phyloP scores from a whole-genome alignment of 495 filamentous ascomycete species.

The Aspergillus carlsbadensis region DNA sequence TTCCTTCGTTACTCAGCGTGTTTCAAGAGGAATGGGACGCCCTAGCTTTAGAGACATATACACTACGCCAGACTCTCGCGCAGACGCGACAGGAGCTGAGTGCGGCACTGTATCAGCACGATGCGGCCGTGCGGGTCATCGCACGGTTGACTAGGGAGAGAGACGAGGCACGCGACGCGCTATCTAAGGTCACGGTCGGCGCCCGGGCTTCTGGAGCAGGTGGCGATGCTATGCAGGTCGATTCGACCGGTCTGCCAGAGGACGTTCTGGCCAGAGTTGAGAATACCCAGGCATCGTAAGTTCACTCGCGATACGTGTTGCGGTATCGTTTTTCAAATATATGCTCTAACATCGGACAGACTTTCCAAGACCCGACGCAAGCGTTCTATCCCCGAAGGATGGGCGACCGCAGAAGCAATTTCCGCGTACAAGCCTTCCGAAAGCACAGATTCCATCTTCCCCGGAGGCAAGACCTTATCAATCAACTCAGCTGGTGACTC shows the following conservation, averaged over 20 bases:
- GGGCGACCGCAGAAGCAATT: conserved; percentile 76
- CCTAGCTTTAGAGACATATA: conserved; percentile 84
- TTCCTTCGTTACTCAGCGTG: conserved; percentile 91
- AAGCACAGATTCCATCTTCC: conserved; percentile 62
- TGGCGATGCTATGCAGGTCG: conserved; percentile 89
- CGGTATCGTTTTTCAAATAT: neutral
- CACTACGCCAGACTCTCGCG: conserved; percentile 79
- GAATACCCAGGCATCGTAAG: conserved; percentile 73
- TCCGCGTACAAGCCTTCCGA: conserved; percentile 60
- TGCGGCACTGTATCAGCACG: conserved; percentile 91
- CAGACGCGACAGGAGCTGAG: conserved; percentile 92
- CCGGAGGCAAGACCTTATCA: conserved; percentile 63
- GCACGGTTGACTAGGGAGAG: conserved; percentile 83
- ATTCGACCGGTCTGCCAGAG: conserved; percentile 69
- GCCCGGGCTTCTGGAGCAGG: conserved; percentile 49
- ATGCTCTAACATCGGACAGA: conserved; percentile 45
- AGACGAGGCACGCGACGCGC: conserved; percentile 90
- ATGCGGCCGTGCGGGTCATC: conserved; percentile 92
- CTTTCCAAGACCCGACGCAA: conserved; percentile 84
- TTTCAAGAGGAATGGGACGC: conserved; percentile 99
- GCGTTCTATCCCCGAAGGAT: conserved; percentile 78
- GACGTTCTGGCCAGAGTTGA: conserved; percentile 72
- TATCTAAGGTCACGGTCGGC: conserved; percentile 77
- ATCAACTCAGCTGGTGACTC: conserved; percentile 64
- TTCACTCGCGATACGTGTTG: conserved; percentile 4